These are phyloP conservation scores for Schizosaccharomyces japonicus DNA, from an alignment of 805 yeast genomes.

Conservation along the genomic window DNA sequence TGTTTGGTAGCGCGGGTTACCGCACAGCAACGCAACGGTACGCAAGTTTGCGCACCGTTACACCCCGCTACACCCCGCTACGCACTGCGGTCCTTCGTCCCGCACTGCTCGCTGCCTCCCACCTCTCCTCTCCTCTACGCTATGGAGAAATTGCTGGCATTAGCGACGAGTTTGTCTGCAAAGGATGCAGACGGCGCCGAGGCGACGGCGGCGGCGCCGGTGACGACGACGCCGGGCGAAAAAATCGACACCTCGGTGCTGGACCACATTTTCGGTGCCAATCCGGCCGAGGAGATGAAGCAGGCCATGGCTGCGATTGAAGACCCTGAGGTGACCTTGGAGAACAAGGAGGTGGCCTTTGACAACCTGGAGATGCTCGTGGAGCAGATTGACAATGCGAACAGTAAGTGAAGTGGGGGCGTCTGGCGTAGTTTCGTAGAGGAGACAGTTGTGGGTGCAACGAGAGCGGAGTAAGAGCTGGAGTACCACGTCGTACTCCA, in stretches of 20 bases:
- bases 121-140: no score
- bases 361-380: constrained; percentile 85
- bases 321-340: constrained; percentile 34
- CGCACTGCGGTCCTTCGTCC: no score
- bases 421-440: no score
- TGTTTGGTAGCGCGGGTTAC: no score
- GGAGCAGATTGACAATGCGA: constrained; percentile 85
- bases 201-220: not conserved
- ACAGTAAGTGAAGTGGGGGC: no score
- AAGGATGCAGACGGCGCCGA: not conserved
- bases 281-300: constrained; percentile 74
- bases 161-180: not conserved
- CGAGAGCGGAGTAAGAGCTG: not conserved
- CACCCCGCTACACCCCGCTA: no score
- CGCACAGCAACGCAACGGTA: no score
- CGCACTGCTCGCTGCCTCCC: no score
- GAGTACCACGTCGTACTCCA: no score
- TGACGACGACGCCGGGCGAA: not conserved
- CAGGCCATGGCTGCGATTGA: constrained; percentile 40
- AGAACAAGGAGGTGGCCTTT: constrained; percentile 47
- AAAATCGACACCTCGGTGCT: constrained; percentile 43
- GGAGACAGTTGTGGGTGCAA: not conserved
- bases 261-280: constrained; percentile 56
- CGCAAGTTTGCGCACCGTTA: no score
- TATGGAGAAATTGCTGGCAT: constrained; percentile 1